A percentile compares a stretch with the other conserved stretches of the same genome.
phyloP scores from a whole-genome alignment of 768 basidiomycete genomes.

The Daedaleopsis nitida region DNA sequence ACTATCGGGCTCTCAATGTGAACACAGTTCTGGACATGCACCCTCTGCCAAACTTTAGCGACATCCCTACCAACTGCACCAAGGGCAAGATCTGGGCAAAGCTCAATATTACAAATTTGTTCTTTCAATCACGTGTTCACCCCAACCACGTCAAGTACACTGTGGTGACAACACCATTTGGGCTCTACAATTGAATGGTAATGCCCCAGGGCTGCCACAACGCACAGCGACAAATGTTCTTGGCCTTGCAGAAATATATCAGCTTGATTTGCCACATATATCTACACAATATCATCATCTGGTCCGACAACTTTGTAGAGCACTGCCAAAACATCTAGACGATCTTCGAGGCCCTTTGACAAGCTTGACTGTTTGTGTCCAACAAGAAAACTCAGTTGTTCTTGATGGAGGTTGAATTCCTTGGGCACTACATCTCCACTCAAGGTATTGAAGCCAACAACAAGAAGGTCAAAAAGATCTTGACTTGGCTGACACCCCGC shows the following conservation, averaged over 20 bases:
- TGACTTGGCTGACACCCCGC: conserved; percentile 35
- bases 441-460: conserved; percentile 34
- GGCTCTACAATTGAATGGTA: conserved; percentile 43
- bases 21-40: conserved; percentile 22
- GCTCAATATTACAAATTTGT: conserved; percentile 20
- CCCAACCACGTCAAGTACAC: conserved; percentile 23
- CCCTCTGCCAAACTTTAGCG: conserved; percentile 20
- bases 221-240: conserved; percentile 31
- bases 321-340: conserved; percentile 25
- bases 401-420: conserved; percentile 30
- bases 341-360: conserved; percentile 22
- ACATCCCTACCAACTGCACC: conserved; percentile 22
- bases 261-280: conserved; percentile 47
- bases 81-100: conserved; percentile 21
- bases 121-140: conserved; percentile 17
- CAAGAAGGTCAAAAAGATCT: conserved; percentile 30
- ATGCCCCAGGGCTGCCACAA: conserved; percentile 43
- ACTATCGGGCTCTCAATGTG: conserved; percentile 19
- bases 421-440: conserved; percentile 35
- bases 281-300: conserved; percentile 49
- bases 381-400: conserved; percentile 33
- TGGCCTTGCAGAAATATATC: conserved; percentile 34
- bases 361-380: conserved; percentile 29
- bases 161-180: conserved; percentile 29
- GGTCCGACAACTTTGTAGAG: conserved; percentile 37